Evolutionary conservation across 2,329 filamentous ascomycete species (phyloP), one percentile per base, ranked within the genome.

Genomic region (Aspergillus chevalieri): DNA sequence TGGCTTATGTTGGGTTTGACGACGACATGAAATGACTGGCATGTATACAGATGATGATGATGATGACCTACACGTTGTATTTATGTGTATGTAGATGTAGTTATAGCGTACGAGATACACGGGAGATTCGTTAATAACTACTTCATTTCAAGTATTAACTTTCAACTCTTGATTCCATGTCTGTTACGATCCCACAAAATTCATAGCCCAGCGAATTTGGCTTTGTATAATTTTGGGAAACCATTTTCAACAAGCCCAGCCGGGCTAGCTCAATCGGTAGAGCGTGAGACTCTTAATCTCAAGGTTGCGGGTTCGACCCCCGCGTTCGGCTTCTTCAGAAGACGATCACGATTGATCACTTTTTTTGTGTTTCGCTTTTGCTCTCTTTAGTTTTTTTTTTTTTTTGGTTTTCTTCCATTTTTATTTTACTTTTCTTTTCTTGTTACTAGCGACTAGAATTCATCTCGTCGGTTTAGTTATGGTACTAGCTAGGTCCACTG

Each of bases 201-300:
- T 8, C 7, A 9, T 9, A 4, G 8, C 12, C 9, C 9, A 28
- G 19, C 1, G 12, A 19, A n/a, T n/a, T n/a, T n/a, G n/a, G n/a
- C n/a, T n/a, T n/a, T n/a, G n/a, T n/a, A n/a, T n/a, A n/a, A n/a
- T n/a, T n/a, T n/a, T n/a, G n/a, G n/a, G 36, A 15, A 42, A 43
- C 19, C 7, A 7, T 6, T 9, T 39, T 17, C 10, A n/a, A 15
- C 24, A 26, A 15, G 21, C 10, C 8, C n/a, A 49, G 71, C 71
- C 65, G 67, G 71, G 70, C 67, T 73, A 74, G 72, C 72, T 74
- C 72, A 74, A 74, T 74, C 70, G 72, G 63, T 72, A 74, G 66
- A 69, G 65, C 67, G 65, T 74, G 71, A 71, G 71, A 69, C 69
- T 74, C 69, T 74, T 75, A 71, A 66, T 64, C 66, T 64, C 64